Evolutionary conservation across 306 rosid species (phyloP), one percentile per base, ranked within the genome.

Genomic region (Citrullus mucosospermus): DNA sequence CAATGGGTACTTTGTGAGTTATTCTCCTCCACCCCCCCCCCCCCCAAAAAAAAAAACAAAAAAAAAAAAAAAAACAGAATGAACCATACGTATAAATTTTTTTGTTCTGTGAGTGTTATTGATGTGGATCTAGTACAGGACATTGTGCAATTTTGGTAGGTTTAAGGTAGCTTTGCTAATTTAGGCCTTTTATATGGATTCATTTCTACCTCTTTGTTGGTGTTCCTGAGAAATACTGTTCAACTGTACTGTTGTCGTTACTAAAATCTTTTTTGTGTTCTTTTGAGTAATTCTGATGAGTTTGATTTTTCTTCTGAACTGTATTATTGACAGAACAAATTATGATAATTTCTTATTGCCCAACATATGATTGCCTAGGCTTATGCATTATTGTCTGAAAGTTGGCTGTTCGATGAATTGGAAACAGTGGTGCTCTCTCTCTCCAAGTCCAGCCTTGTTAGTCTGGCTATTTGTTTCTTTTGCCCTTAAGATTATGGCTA

Each of bases 131-230:
- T 65, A 81, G 65, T 61, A 72, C 78, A 79, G 84, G 78, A 53
- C 65, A 57, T 46, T 44, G 67, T n/a, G 25, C 82, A 88, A 84
- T 87, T 89, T 89, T 89, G 87, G 53, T 83, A 85, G 90, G 78
- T 48, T 71, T 71, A 71, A 48, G 77, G 59, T 71, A 71, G 77
- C 54, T 20, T 48, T 48, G 59, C 58, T 71, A 44, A 43, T 69
- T 32, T 69, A 71, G 77, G 58, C 41, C 41, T 48, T 71, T 48
- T 22, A 71, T 46, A 25, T 71, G 77, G 59, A 43, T 48, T 46
- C 38, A 25, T 69, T 44, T 25, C 58, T 71, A 25, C 20, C 41
- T 71, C 36, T 71, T 25, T 15, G 55, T 71, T 71, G 6, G 50
- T 48, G 77, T 71, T 25, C 39, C 77, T 71, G 41, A 71, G 77